Evolutionary conservation across 768 basidiomycete species (phyloP).

Genomic region (Boletus insuetus): DNA sequence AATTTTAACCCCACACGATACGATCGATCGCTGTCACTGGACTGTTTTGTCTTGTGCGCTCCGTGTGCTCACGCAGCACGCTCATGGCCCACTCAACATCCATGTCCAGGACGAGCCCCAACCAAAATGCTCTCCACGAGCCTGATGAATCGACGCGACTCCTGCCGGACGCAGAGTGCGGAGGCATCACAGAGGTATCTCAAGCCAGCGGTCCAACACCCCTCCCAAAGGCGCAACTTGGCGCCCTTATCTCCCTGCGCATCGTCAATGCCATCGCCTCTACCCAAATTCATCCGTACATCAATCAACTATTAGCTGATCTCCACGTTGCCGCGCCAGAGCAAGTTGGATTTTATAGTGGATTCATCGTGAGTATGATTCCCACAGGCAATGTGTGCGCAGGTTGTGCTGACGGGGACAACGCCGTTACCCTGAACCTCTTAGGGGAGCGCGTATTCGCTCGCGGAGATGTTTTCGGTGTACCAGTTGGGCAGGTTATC

Average conservation of each 20-base stretch:
- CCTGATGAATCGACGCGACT: conserved; percentile 15
- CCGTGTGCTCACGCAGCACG: no score
- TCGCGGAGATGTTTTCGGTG: conserved; percentile 3
- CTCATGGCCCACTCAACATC: background rate
- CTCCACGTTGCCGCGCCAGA: conserved; percentile 53
- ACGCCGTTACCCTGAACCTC: no score
- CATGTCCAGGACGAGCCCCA: background rate
- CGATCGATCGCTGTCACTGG: no score
- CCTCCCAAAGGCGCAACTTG: conserved; percentile 46
- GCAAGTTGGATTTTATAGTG: conserved; percentile 66
- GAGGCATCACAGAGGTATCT: background rate
- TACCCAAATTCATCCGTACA: conserved; percentile 62
- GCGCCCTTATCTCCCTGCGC: conserved; percentile 39
- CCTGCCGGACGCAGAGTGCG: conserved; percentile 5
- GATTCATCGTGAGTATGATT: conserved; percentile 34
- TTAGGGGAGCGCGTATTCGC: conserved; percentile 5
- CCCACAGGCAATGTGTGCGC: no score
- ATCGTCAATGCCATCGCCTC: conserved; percentile 59
- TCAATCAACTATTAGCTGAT: conserved; percentile 60
- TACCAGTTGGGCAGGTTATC: conserved; percentile 9
- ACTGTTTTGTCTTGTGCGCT: no score
- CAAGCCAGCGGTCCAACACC: conserved; percentile 14
- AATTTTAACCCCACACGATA: no score
- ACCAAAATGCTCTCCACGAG: background rate
- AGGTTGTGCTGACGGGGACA: conserved; percentile 35